Evolutionary conservation across 768 basidiomycete species (phyloP), one percentile per base, ranked within the genome.

Genomic region (Royoungia palumana): DNA sequence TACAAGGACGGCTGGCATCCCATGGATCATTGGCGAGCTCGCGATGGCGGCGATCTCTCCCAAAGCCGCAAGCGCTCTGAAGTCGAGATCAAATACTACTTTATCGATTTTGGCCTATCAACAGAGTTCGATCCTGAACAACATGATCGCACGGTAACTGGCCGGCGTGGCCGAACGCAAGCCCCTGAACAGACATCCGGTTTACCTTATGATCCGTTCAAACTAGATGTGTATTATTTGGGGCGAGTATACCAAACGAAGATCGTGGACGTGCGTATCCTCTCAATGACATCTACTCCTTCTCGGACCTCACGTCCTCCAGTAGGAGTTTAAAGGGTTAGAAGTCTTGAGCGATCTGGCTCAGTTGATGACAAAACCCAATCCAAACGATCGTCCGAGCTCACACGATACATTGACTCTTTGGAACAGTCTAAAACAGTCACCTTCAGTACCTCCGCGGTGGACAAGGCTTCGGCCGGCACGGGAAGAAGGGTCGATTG

Each of bases 31-130:
- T 25, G 24, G 24, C 24, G 24, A 25, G 24, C 24, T 25, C 24
- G 24, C 24, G 24, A 25, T 25, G 24, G 24, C 8, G 24, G 24
- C 24, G 24, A 25, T 25, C 24, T 25, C 24, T 8, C 24, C 24
- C 24, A 4, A 25, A 25, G 24, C 8, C 24, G 24, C 24, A 25
- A 25, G 24, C 24, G 24, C 8, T 25, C 24, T 25, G 24, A 25
- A 6, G 54, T 41, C 3, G 61, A 71, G 6, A 55, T 58, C 1
- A 62, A 45, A 11, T 73, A 74, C 46, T 70, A 62, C 38, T 52
- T 69, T 16, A 69, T 70, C 27, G 70, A 72, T 49, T 71, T 74
- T 30, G 70, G 69, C 0, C 22, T 71, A 7, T 71, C 72, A 0
- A 49, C 56, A 0, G 47, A 47, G 3, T 72, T 64, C 27, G 27